Evolutionary conservation across 208 protist genomes (phyloP).

Genomic region (Chromosphaera perkinsii): DNA sequence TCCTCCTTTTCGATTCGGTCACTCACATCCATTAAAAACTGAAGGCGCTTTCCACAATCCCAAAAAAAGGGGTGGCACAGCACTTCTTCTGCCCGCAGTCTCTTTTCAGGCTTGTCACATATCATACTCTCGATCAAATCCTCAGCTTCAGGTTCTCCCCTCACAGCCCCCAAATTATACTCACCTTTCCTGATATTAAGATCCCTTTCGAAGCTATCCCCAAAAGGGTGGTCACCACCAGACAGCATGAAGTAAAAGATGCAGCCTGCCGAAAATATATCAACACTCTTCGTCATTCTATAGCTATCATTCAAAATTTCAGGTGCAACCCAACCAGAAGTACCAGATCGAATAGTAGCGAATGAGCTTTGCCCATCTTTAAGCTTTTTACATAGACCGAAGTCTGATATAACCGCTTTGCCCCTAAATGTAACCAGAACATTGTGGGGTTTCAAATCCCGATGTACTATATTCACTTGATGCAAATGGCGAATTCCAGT

Average conservation of each 20-base stretch:
- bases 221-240: conserved; percentile 48
- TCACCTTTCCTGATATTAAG: conserved; percentile 8
- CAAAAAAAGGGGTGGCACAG: conserved; percentile 49
- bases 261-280: conserved; percentile 53
- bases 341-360: conserved; percentile 25
- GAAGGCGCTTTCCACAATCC: conserved; percentile 23
- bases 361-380: conserved; percentile 35
- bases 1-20: conserved; percentile 40
- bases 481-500: conserved; percentile 43
- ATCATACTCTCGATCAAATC: conserved; percentile 33
- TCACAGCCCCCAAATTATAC: not conserved
- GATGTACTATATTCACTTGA: conserved; percentile 42
- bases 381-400: conserved; percentile 48
- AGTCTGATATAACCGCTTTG: conserved; percentile 45
- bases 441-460: conserved; percentile 45
- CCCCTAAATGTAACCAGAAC: conserved; percentile 33
- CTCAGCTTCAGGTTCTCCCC: conserved; percentile 22
- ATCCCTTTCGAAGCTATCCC: conserved; percentile 28
- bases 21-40: conserved; percentile 40
- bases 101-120: not conserved
- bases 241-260: conserved; percentile 54
- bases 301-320: conserved; percentile 26
- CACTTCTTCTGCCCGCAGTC: conserved; percentile 1
- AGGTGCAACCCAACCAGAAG: conserved; percentile 41
- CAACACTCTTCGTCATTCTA: conserved; percentile 32